Conservation (phyloP, 768 basidiomycete genomes). For the Lactarius quietus region DNA sequence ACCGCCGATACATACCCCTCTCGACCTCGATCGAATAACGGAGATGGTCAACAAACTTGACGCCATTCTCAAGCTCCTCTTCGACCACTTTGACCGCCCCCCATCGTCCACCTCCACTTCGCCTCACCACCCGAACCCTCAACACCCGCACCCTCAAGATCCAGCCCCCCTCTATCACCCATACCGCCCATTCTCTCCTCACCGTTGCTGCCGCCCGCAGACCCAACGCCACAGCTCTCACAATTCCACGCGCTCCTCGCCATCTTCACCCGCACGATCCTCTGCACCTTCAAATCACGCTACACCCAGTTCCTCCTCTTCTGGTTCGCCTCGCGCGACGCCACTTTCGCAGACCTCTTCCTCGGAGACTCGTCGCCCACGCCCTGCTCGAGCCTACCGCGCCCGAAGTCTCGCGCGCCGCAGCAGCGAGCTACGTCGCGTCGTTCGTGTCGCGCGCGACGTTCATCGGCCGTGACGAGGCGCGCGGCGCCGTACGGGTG, state of each 20-base stretch:
- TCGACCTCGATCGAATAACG: slow-evolving; percentile 64
- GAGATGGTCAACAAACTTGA: slow-evolving; percentile 94
- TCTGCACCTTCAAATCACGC: slow-evolving; percentile 94
- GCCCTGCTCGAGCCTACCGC: slow-evolving; percentile 59
- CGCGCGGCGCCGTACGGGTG: slow-evolving; percentile 72
- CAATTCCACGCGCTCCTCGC: slow-evolving; percentile 87
- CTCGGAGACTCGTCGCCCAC: slow-evolving; percentile 89
- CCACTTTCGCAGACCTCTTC: slow-evolving; percentile 88
- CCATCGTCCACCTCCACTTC: slow-evolving; percentile 33
- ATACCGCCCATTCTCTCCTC: slow-evolving; percentile 3
- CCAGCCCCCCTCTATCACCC: slow-evolving; percentile 27
- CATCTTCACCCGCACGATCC: slow-evolving; percentile 90
- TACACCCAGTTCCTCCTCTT: slow-evolving; percentile 98
- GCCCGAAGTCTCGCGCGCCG: slow-evolving; percentile 79
- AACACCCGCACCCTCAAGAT: slow-evolving; percentile 34
- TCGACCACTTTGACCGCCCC: slow-evolving; percentile 73
- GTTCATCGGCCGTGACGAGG: slow-evolving; percentile 73
- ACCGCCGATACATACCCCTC: slow-evolving; percentile 40
- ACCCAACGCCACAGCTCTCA: slow-evolving; percentile 39
- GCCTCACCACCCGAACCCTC: slow-evolving; percentile 30
- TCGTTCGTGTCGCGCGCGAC: slow-evolving; percentile 86
- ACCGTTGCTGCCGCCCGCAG: slow-evolving; percentile 28
- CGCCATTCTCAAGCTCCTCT: slow-evolving; percentile 76
- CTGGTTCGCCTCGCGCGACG: slow-evolving; percentile 88
- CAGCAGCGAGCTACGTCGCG: slow-evolving; percentile 92